Conservation (phyloP, 768 basidiomycete genomes). For the Suillus subluteus region DNA sequence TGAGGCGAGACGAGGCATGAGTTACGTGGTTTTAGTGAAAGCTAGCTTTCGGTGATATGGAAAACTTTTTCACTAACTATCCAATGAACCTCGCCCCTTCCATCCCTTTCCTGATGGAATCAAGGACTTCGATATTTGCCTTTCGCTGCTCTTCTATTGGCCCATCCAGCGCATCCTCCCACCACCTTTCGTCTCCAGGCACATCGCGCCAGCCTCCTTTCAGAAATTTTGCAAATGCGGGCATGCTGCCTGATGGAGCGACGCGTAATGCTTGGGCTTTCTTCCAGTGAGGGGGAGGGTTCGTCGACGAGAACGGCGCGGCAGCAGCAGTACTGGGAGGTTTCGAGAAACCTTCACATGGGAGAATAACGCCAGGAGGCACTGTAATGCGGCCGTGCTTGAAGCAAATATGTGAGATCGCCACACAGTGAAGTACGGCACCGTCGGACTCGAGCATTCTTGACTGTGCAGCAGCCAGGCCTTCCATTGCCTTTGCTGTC, state of each 20-base stretch:
- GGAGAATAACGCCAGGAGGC: slow-evolving; percentile 66
- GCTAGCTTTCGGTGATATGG: neutral
- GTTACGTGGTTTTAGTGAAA: slow-evolving; percentile 28
- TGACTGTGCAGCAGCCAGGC: slow-evolving; percentile 13
- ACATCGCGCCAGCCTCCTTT: slow-evolving; percentile 65
- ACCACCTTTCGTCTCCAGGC: slow-evolving; percentile 64
- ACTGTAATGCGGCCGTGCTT: slow-evolving; percentile 74
- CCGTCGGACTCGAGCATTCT: slow-evolving; percentile 46
- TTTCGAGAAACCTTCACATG: slow-evolving; percentile 56
- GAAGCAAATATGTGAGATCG: slow-evolving; percentile 67
- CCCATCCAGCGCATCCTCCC: slow-evolving; percentile 62
- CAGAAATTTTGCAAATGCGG: slow-evolving; percentile 44
- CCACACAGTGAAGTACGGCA: slow-evolving; percentile 61
- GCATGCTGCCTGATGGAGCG: slow-evolving; percentile 24
- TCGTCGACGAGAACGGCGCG: slow-evolving; percentile 34
- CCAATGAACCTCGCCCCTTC: slow-evolving; percentile 23
- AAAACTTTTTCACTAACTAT: neutral
- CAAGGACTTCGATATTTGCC: slow-evolving; percentile 28
- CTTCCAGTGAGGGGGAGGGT: slow-evolving; percentile 34
- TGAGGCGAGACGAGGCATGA: neutral
- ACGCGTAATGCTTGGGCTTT: slow-evolving; percentile 28
- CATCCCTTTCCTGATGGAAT: slow-evolving; percentile 26
- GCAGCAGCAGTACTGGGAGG: slow-evolving; percentile 18
- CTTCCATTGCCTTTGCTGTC: slow-evolving; percentile 13
- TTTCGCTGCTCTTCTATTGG: slow-evolving; percentile 44